Base-by-base conservation (phyloP, 1,139 yeast species). In the Pichia sp. region DNA sequence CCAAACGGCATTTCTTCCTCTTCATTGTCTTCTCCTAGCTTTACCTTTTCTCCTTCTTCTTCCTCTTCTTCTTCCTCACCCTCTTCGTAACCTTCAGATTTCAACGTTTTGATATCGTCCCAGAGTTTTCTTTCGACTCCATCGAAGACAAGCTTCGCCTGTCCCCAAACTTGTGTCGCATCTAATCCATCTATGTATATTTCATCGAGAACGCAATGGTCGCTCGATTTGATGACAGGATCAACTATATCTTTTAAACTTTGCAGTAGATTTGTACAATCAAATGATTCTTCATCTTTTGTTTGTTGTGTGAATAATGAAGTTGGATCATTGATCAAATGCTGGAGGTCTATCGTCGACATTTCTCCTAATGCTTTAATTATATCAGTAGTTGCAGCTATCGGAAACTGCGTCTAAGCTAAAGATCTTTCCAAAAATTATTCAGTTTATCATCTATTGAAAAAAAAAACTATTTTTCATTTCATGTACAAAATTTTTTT, bases 91-190 rank as follows among this genome's bases (percentile, higher is more conserved):
- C 57, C 62, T 6, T 54, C 62, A 8, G 58, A 56, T 56, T 70
- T 73, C 51, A 78, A 63, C 16, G 66, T 70, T 2, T 79, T 77
- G 37, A 82, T 73, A 51, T 71, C 71, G 9, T 72, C 75, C 58
- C 75, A 72, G 60, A 83, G 62, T 50, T 87, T 70, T 51, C 74
- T 74, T 45, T 81, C 80, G 23, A 83, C 82, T 4, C 83, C 83
- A 54, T 86, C 93, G 44, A 89, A 74, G 28, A 93, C 85, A 73
- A 93, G 78, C 68, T 86, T 88, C 3, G 89, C 84, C 68, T 93
- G 98, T 50, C 95, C 96, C 88, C 91, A 93, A 0, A 93, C 91
- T 66, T 93, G 98, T 42, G 86, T 80, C 16, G 96, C 84, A 66
- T 88, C 96, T 53, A 93, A 74, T 0, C 97, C 98, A 50, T 89